Percentiles rank a stretch among this genome's conserved stretches.
Conservation (phyloP, 2,329 filamentous ascomycete species). For the Lasiodiplodia theobromae region DNA sequence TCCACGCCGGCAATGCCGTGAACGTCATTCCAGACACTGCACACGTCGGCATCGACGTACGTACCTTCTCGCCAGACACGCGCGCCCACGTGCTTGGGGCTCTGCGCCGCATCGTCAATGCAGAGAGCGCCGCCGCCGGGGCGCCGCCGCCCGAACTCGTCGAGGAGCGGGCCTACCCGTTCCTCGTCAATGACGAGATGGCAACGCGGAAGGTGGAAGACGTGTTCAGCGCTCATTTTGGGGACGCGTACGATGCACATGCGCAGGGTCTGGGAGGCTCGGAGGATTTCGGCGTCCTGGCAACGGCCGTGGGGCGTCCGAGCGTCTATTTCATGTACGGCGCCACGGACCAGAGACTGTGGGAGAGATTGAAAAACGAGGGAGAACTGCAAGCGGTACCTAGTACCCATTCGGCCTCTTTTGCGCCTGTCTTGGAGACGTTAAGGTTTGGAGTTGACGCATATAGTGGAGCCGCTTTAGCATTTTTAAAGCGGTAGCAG, state of each 20-base stretch:
- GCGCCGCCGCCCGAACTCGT: slow-evolving; percentile 55
- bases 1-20: slow-evolving; percentile 65
- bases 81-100: slow-evolving; percentile 56
- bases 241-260: slow-evolving; percentile 46
- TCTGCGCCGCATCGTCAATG: slow-evolving; percentile 61
- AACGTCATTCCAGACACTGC: slow-evolving; percentile 67
- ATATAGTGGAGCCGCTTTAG: slow-evolving; percentile 59
- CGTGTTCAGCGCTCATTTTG: slow-evolving; percentile 57
- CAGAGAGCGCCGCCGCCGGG: slow-evolving; percentile 61
- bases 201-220: slow-evolving; percentile 53
- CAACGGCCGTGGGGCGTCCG: slow-evolving; percentile 57
- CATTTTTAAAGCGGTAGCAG: slow-evolving; percentile 42
- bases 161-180: slow-evolving; percentile 53
- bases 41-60: slow-evolving; percentile 62
- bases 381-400: slow-evolving; percentile 57
- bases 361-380: slow-evolving; percentile 54
- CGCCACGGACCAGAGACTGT: slow-evolving; percentile 57
- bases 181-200: slow-evolving; percentile 60
- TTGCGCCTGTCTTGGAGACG: slow-evolving; percentile 66
- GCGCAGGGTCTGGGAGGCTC: slow-evolving; percentile 54
- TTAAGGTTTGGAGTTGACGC: slow-evolving; percentile 60
- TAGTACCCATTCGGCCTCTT: slow-evolving; percentile 66
- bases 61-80: slow-evolving; percentile 55
- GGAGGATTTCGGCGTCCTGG: slow-evolving; percentile 67
- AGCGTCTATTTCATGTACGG: slow-evolving; percentile 65